These are phyloP conservation scores for Teratosphaeria epicoccoides DNA, from an alignment of 2,329 filamentous ascomycete species.

Conservation along the genomic window DNA sequence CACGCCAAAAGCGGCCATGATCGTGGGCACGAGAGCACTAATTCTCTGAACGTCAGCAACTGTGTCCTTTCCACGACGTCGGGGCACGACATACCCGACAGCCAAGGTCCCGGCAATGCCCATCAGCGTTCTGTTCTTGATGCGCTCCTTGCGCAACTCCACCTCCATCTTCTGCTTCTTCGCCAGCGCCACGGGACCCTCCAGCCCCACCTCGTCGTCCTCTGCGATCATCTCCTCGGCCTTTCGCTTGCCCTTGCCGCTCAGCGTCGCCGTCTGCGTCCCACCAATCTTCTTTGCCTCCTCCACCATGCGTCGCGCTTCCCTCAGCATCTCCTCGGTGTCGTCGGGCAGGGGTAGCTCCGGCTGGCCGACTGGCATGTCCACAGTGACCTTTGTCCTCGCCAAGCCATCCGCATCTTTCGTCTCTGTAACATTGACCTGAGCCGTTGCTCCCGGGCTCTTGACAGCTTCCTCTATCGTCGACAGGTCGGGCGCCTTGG, in stretches of 20 bases:
- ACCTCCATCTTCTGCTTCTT: conserved; percentile 75
- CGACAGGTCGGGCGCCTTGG: background rate
- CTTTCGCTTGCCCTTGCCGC: conserved; percentile 55
- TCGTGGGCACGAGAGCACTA: conserved; percentile 20
- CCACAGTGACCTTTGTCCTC: conserved; percentile 63
- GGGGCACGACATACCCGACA: conserved; percentile 62
- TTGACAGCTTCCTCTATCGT: background rate
- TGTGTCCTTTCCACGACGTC: too few species aligned
- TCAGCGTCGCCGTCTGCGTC: background rate
- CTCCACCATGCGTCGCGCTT: conserved; percentile 81
- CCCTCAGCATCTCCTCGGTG: conserved; percentile 70
- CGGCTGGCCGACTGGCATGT: conserved; percentile 57
- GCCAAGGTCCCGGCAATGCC: conserved; percentile 80
- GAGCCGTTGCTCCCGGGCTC: conserved; percentile 1
- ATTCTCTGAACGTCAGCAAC: background rate
- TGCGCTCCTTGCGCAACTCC: conserved; percentile 72
- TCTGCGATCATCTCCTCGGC: conserved; percentile 53
- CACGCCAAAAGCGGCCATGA: conserved; percentile 14
- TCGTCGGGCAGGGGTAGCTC: conserved; percentile 67
- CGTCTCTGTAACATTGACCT: conserved; percentile 12
- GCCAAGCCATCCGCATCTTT: conserved; percentile 32
- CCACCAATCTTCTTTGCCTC: conserved; percentile 47
- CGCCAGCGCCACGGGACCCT: conserved; percentile 32
- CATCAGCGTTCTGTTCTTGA: conserved; percentile 73
- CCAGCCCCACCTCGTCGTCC: conserved; percentile 39